These are phyloP conservation scores for Alternaria arborescens DNA, from an alignment of 2,329 filamentous ascomycete species.

Conservation along the genomic window DNA sequence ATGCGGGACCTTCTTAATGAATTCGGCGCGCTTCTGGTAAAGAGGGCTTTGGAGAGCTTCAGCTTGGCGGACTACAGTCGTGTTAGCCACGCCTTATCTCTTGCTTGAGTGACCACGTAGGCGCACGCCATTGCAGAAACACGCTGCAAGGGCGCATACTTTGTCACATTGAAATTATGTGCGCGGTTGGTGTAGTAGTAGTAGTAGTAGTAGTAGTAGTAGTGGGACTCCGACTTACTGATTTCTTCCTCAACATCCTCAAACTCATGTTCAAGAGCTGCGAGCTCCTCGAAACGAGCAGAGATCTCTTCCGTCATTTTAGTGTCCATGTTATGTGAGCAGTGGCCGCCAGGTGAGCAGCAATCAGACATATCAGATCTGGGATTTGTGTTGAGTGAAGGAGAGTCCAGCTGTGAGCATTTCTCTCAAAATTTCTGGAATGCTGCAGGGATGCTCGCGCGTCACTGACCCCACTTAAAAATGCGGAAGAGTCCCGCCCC, in stretches of 20 bases:
- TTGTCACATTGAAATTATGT: not conserved
- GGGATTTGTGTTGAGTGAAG: not conserved
- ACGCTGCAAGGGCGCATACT: not conserved
- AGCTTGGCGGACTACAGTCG: constrained; percentile 72
- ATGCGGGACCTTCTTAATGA: constrained; percentile 77
- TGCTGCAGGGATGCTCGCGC: constrained; percentile 19
- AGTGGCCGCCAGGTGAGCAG: not conserved
- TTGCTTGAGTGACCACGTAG: not conserved
- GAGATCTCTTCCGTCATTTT: constrained; percentile 37
- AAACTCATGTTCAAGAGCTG: constrained; percentile 82
- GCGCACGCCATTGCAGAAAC: not conserved
- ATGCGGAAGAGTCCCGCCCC: constrained; percentile 23
- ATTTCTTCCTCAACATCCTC: constrained; percentile 84
- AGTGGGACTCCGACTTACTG: constrained; percentile 60
- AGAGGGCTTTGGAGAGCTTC: constrained; percentile 72
- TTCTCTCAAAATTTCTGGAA: constrained; percentile 25
- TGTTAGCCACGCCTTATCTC: constrained; percentile 16
- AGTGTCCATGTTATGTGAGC: constrained; percentile 31
- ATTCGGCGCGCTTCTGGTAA: constrained; percentile 76
- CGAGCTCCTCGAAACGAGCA: constrained; percentile 74
- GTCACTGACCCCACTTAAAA: constrained; percentile 12
- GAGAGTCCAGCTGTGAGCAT: constrained; percentile 15
- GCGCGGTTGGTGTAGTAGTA: not conserved
- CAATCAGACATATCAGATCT: constrained; percentile 2
- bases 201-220: not conserved